These are phyloP conservation scores for Starmerella etchellsii DNA, from an alignment of 805 yeast species.

Conservation along the genomic window DNA sequence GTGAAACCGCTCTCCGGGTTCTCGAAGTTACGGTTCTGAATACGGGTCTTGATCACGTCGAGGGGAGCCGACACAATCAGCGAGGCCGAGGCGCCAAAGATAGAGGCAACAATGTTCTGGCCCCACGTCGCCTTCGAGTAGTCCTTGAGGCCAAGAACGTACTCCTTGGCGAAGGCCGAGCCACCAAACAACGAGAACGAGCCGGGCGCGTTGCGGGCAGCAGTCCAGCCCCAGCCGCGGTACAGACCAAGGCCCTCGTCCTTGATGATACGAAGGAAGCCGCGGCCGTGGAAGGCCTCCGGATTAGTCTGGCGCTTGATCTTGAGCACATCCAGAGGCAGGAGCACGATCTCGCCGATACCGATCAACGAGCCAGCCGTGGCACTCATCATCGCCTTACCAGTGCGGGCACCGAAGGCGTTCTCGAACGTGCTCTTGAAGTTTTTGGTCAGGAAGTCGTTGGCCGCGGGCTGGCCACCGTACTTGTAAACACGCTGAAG, in stretches of 20 bases:
- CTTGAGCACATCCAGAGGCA: slow-evolving; percentile 92
- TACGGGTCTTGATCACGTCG: slow-evolving; percentile 95
- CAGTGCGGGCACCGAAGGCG: slow-evolving; percentile 81
- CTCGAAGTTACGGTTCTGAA: slow-evolving; percentile 91
- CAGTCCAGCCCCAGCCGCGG: slow-evolving; percentile 99
- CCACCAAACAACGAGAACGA: slow-evolving; percentile 97
- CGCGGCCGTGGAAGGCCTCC: slow-evolving; percentile 98
- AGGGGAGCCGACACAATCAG: slow-evolving; percentile 94
- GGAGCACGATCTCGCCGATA: slow-evolving; percentile 83
- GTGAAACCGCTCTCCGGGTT: slow-evolving; percentile 89
- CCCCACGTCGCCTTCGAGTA: slow-evolving; percentile 86
- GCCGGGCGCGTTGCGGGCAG: slow-evolving; percentile 99
- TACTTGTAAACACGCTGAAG: slow-evolving; percentile 96
- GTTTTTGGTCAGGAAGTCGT: slow-evolving; percentile 73
- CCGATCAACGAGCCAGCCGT: slow-evolving; percentile 96
- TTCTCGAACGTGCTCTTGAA: slow-evolving; percentile 58
- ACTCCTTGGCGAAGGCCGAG: slow-evolving; percentile 96
- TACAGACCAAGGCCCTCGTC: slow-evolving; percentile 92
- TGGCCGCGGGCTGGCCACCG: slow-evolving; percentile 98
- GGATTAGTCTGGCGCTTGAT: slow-evolving; percentile 99
- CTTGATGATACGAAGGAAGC: slow-evolving; percentile 66
- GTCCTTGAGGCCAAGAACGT: slow-evolving; percentile 72
- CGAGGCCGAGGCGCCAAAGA: slow-evolving; percentile 93
- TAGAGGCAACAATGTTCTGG: slow-evolving; percentile 89
- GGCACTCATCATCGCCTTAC: slow-evolving; percentile 94